Evolutionary conservation across 1,139 yeast genomes (phyloP).

Genomic region (Tardiomyces digboiensis): DNA sequence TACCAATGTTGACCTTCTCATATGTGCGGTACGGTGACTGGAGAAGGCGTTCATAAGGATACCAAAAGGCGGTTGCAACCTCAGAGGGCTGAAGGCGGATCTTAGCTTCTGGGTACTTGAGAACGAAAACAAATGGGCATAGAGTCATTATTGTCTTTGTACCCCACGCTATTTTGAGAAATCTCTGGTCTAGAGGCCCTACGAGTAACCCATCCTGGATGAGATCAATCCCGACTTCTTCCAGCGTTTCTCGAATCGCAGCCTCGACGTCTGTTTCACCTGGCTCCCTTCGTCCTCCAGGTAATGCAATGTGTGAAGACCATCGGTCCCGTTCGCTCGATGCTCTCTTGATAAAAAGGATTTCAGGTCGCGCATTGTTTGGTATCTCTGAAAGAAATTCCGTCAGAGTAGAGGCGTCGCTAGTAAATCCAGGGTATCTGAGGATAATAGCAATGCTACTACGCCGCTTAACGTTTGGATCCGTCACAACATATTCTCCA

Average conservation of each 20-base stretch:
- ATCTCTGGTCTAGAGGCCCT: slow-evolving; percentile 29
- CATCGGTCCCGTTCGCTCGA: slow-evolving; percentile 29
- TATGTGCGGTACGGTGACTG: slow-evolving; percentile 11
- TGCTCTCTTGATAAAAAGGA: slow-evolving; percentile 30
- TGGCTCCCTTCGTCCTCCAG: slow-evolving; percentile 32
- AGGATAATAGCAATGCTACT: slow-evolving; percentile 17
- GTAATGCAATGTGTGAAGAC: slow-evolving; percentile 34
- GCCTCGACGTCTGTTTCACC: slow-evolving; percentile 24
- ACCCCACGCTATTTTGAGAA: slow-evolving; percentile 28
- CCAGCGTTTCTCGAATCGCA: slow-evolving; percentile 29
- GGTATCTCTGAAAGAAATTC: not conserved
- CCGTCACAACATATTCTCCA: slow-evolving; percentile 7
- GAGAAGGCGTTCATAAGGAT: slow-evolving; percentile 22
- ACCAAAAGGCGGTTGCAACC: slow-evolving; percentile 32
- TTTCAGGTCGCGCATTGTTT: slow-evolving; percentile 13
- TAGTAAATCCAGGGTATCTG: slow-evolving; percentile 8
- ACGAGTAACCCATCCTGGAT: slow-evolving; percentile 15
- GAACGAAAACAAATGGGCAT: slow-evolving; percentile 28
- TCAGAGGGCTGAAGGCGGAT: slow-evolving; percentile 25
- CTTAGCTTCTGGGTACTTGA: slow-evolving; percentile 15
- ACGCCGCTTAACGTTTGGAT: slow-evolving; percentile 11
- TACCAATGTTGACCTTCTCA: slow-evolving; percentile 19
- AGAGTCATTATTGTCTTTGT: slow-evolving; percentile 24
- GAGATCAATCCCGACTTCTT: slow-evolving; percentile 32
- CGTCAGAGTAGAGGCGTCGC: not conserved